These are phyloP conservation scores for Huntiella savannae DNA, from an alignment of 2,329 filamentous ascomycete species.

Conservation along the genomic window DNA sequence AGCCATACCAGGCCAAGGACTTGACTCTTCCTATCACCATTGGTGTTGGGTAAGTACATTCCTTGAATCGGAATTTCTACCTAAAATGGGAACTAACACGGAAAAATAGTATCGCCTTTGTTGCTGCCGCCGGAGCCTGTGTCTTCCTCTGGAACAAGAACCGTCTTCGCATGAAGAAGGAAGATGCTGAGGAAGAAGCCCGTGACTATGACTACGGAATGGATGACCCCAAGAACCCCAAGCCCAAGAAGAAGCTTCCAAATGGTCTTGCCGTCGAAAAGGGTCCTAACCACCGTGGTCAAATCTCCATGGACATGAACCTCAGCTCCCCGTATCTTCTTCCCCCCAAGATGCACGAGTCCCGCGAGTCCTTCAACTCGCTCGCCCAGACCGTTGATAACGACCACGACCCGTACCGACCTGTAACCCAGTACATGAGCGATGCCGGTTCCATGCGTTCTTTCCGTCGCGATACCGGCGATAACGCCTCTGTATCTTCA, in stretches of 20 bases:
- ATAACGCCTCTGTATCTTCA: slow-evolving; percentile 27
- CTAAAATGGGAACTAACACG: neutral
- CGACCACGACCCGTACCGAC: slow-evolving; percentile 71
- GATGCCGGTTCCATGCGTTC: slow-evolving; percentile 39
- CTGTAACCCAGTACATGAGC: slow-evolving; percentile 35
- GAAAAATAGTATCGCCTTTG: slow-evolving; percentile 50
- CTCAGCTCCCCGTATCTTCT: slow-evolving; percentile 78
- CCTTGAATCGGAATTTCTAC: neutral
- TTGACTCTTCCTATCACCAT: slow-evolving; percentile 48
- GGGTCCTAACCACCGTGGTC: slow-evolving; percentile 23
- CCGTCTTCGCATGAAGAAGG: slow-evolving; percentile 46
- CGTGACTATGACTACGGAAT: slow-evolving; percentile 86
- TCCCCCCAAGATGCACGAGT: slow-evolving; percentile 61
- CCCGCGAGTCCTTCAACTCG: slow-evolving; percentile 71
- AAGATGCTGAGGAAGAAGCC: slow-evolving; percentile 74
- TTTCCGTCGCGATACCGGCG: slow-evolving; percentile 21
- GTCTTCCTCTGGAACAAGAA: slow-evolving; percentile 65
- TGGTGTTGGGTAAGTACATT: slow-evolving; percentile 45
- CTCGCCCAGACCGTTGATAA: slow-evolving; percentile 57
- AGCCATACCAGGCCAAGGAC: slow-evolving; percentile 33
- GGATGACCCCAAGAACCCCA: slow-evolving; percentile 23
- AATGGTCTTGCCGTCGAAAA: slow-evolving; percentile 35
- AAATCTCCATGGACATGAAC: slow-evolving; percentile 55
- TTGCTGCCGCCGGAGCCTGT: slow-evolving; percentile 45
- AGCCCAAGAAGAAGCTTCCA: slow-evolving; percentile 17